Evolutionary conservation across 495 filamentous ascomycete species (phyloP), one percentile per base, ranked within the genome.

Genomic region (Penicillium waksmanii): DNA sequence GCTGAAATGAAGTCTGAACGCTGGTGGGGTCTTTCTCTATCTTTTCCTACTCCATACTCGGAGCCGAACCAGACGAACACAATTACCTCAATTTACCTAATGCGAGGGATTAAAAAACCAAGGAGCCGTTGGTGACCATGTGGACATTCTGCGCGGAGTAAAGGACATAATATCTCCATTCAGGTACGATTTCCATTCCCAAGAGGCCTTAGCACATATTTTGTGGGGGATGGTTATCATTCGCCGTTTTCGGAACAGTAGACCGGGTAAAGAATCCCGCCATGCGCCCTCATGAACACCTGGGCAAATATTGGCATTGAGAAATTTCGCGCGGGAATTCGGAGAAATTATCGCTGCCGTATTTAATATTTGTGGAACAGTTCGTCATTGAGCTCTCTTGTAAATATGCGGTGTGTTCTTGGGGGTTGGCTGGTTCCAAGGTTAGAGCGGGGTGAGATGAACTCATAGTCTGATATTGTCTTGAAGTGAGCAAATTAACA

Each of bases 111-210:
- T 46, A 17, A 46, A 10, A 12, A 38, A 1, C 36, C 11, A 17
- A 46, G 8, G 3, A 13, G 2, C 36, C 3, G 11, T 13, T 38
- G 3, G 10, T 12, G 36, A n/a, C 36, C 8, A 38, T 10, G 36
- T 46, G 12, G 9, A 46, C 15, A 9, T 10, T 15, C 12, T 46
- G 23, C 17, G 42, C 42, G 42, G 42, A n/a, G 9, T 27, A 48
- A 25, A 7, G 46, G 46, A 48, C 46, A 10, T 5, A 27, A 27
- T 27, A 25, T 27, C 46, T 48, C 21, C 19, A 12, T 48, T n/a
- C 46, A 48, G 46, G 11, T 12, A 48, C 46, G 9, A 48, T 48
- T 48, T 48, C 46, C 46, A 48, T 27, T 48, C 3, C 11, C 7
- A 13, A 9, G 23, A 10, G 18, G 46, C 46, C 46, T 48, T 48